Evolutionary conservation across 2,329 filamentous ascomycete species (phyloP), one percentile per base, ranked within the genome.

Genomic region (Calonectria pteridis): DNA sequence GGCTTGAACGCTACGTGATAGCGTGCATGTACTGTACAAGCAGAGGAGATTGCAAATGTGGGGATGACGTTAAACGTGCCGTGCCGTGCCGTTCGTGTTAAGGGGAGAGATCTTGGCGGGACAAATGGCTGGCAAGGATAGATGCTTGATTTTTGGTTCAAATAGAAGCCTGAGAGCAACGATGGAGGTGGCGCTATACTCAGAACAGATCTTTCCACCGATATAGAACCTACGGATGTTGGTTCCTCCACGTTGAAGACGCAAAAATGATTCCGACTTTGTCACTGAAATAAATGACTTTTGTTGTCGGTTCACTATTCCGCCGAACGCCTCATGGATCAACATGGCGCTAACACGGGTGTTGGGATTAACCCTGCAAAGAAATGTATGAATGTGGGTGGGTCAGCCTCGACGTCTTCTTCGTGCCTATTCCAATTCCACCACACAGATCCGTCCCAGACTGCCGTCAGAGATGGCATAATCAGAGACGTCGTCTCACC

Each of bases 241-340:
- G 43, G 1, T 1, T 10, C n/a, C 9, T 23, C 20, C n/a, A 6
- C 0, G 2, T 46, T 3, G 3, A 10, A 13, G n/a, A 46, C 2
- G 9, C 10, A 46, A 23, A 46, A 20, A 18, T 18, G 40, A 43
- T n/a, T n/a, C 18, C 0, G 18, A n/a, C 40, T 9, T 9, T 18
- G 2, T n/a, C 2, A 43, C 18, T 3, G 10, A 9, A 43, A 43
- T 43, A 9, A 43, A 43, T 43, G 2, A 18, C 6, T 6, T 43
- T n/a, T 6, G 0, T 40, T 46, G n/a, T 23, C 6, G 43, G 3
- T 23, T 46, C 43, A 10, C n/a, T 13, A 13, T n/a, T 46, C n/a
- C n/a, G 11, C 2, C 20, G n/a, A 23, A 46, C 43, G 23, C 0
- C 20, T 46, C 43, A 46, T 13, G 5, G 43, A n/a, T 46, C 1